Evolutionary conservation across 164 flowering plant genomes (phyloP).

Genomic region (Kalanchoe fedtschenkoi): DNA sequence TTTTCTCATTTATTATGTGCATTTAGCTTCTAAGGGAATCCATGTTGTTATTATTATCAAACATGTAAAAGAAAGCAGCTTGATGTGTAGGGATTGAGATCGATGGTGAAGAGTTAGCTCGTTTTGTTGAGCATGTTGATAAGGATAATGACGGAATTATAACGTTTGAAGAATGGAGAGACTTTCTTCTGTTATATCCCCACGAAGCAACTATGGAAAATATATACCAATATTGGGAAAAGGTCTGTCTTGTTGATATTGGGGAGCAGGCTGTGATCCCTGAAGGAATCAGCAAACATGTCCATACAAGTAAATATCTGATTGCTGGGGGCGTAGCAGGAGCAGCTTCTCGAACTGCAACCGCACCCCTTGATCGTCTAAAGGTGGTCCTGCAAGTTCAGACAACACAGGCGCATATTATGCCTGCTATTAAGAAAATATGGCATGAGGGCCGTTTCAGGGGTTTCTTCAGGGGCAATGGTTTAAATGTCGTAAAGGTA

Average conservation of each 20-base stretch:
- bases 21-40: background rate
- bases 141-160: constrained; percentile 92
- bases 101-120: constrained; percentile 87
- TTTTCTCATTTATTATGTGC: too few relatives aligned
- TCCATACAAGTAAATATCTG: constrained; percentile 65
- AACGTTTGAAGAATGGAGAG: constrained; percentile 98
- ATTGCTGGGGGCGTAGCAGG: constrained; percentile 98
- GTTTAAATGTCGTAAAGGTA: constrained; percentile 86
- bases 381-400: constrained; percentile 87
- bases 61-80: constrained; percentile 45
- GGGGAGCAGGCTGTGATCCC: constrained; percentile 94
- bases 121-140: constrained; percentile 89
- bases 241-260: constrained; percentile 92
- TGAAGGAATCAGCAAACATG: constrained; percentile 80
- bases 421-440: constrained; percentile 58
- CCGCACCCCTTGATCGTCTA: constrained; percentile 95
- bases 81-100: constrained; percentile 77
- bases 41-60: constrained; percentile 3
- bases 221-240: constrained; percentile 81
- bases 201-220: constrained; percentile 91
- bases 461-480: constrained; percentile 94
- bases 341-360: constrained; percentile 90
- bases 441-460: constrained; percentile 58
- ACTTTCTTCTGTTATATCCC: constrained; percentile 89
- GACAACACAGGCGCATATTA: constrained; percentile 39